Evolutionary conservation across 352 stramenopile species (phyloP), one percentile per base, ranked within the genome.

Genomic region (Globisporangium okanoganense): DNA sequence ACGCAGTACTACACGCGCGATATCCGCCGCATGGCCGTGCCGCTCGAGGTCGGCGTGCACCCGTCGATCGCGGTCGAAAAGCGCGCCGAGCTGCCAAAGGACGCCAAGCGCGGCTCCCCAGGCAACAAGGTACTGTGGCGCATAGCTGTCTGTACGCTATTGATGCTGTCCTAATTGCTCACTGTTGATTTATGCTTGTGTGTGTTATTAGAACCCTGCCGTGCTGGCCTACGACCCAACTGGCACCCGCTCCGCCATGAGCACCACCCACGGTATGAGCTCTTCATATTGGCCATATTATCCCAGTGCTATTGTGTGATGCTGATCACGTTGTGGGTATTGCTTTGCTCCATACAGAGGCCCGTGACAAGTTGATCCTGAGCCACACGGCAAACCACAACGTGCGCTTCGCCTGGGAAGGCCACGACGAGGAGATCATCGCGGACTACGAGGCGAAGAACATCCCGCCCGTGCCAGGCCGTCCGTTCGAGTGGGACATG

Each of bases 1-100:
- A 96, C 67, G 43, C 70, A 94, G 41, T 96, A 94, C 80, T 96
- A 96, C 73, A 95, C 86, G 77, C 84, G 87, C 61, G 87, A 96
- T 65, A 79, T 89, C 48, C 81, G 82, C 53, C 79, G 85, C 66
- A 88, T 92, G 64, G 69, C 69, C 33, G 75, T 72, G 66, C 75
- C 85, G 35, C 73, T 75, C 18, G 75, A 88, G 31, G 77, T 91
- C 54, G 84, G 79, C 56, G 69, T 92, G 66, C 85, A 94, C 71
- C 85, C 85, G 45, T 87, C 82, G 51, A 73, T 94, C 31, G 76
- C 73, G 13, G 54, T 76, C 36, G 66, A 79, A 57, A 75, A 83
- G 70, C 79, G 70, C 43, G 77, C 71, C 3, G 69, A 91, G 66
- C 73, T 94, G 35, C 85, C 85, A 36, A 78, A 76, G 36, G 82